Conservation (phyloP, 257 asterid species). For the Solanum bulbocastanum region DNA sequence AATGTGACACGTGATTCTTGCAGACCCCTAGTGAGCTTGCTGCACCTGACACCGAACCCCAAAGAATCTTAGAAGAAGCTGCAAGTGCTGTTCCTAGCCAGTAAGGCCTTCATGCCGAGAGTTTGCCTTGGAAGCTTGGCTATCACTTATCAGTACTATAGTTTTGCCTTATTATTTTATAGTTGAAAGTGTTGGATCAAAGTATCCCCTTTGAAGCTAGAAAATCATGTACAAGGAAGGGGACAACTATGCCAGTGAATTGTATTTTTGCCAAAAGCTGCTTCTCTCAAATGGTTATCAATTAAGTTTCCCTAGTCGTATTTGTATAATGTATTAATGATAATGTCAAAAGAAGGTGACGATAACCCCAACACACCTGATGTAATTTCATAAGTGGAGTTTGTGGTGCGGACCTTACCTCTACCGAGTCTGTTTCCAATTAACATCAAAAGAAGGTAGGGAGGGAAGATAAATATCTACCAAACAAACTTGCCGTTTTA, state of each 20-base stretch:
- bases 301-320: not conserved
- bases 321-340: not conserved
- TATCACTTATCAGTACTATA: not conserved
- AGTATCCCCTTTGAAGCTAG: not conserved
- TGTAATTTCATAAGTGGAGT: not conserved
- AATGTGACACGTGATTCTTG: not conserved
- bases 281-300: not conserved
- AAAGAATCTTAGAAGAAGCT: slow-evolving; percentile 44
- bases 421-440: not conserved
- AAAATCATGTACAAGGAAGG: not conserved
- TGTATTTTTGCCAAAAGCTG: not conserved
- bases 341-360: not conserved
- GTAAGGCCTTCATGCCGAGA: slow-evolving; percentile 2
- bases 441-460: not conserved
- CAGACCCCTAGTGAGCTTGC: slow-evolving; percentile 72
- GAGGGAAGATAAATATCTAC: not conserved
- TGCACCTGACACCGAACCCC: slow-evolving; percentile 55
- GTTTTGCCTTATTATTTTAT: not conserved
- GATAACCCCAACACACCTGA: not conserved
- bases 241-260: not conserved
- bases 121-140: not conserved
- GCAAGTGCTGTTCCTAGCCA: slow-evolving; percentile 8
- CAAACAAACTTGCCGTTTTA: not conserved
- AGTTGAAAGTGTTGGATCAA: not conserved
- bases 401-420: not conserved